Evolutionary conservation across 805 yeast species (phyloP).

Genomic region (Sungouiozyma ichnusensis): DNA sequence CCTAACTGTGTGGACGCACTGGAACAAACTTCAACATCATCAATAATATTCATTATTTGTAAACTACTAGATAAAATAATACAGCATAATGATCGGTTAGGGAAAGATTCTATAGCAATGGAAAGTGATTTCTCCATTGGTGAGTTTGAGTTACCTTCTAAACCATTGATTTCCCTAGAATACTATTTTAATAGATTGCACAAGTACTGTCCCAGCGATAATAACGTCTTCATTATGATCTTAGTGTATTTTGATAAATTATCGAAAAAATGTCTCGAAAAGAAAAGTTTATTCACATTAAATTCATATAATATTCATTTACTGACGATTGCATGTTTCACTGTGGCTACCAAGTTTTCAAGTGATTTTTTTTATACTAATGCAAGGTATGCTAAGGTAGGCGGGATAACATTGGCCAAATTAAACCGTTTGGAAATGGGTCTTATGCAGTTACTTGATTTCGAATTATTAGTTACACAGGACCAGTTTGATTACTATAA

Average conservation of each 20-base stretch:
- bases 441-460: conserved; percentile 73
- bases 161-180: conserved; percentile 88
- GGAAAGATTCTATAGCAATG: not conserved
- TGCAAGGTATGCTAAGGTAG: conserved; percentile 88
- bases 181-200: conserved; percentile 83
- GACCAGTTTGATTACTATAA: conserved; percentile 60
- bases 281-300: conserved; percentile 60
- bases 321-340: conserved; percentile 84
- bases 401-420: conserved; percentile 89
- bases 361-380: conserved; percentile 92
- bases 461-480: conserved; percentile 73
- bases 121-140: not conserved
- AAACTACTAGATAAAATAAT: not conserved
- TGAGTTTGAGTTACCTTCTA: conserved; percentile 32
- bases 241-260: conserved; percentile 92
- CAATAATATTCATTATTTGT: not conserved
- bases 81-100: not conserved
- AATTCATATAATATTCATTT: conserved; percentile 94
- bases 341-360: conserved; percentile 91
- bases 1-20: not conserved
- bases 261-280: conserved; percentile 47
- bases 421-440: conserved; percentile 86
- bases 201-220: conserved; percentile 97
- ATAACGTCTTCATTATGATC: conserved; percentile 84
- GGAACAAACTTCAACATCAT: not conserved